Percentiles rank a stretch among this genome's conserved stretches.
Evolutionary conservation across 768 basidiomycete genomes (phyloP).

Genomic region (Dictyophora rubrovolvata): DNA sequence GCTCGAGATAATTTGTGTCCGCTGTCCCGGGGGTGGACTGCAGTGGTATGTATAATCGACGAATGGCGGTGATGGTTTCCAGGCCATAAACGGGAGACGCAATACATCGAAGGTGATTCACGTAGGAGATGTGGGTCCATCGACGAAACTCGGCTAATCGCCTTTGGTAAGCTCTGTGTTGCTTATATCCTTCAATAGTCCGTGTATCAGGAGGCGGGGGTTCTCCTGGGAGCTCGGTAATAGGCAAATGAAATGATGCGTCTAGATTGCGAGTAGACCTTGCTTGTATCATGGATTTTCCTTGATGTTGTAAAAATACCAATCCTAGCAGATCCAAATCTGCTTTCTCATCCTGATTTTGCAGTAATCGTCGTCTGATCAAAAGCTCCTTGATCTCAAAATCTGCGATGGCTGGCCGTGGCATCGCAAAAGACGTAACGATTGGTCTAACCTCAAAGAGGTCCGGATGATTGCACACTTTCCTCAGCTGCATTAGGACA

Average conservation of each 20-base stretch:
- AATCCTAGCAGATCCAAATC: constrained; percentile 60
- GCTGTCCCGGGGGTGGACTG: constrained; percentile 39
- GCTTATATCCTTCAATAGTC: constrained; percentile 62
- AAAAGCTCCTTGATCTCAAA: constrained; percentile 85
- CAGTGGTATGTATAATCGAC: constrained; percentile 34
- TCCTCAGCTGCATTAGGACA: constrained; percentile 94
- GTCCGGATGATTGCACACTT: constrained; percentile 93
- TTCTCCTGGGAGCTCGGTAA: constrained; percentile 45
- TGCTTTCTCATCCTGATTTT: constrained; percentile 42
- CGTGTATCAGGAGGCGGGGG: constrained; percentile 66
- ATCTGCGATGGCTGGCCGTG: constrained; percentile 65
- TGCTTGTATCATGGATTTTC: constrained; percentile 42
- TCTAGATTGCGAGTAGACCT: constrained; percentile 46
- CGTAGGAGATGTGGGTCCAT: constrained; percentile 61
- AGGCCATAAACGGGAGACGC: constrained; percentile 25
- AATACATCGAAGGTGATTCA: constrained; percentile 65
- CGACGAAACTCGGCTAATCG: constrained; percentile 43
- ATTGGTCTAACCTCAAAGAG: constrained; percentile 84
- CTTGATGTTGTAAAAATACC: constrained; percentile 47
- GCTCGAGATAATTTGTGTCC: constrained; percentile 29
- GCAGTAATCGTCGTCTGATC: constrained; percentile 61
- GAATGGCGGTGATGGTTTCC: constrained; percentile 32
- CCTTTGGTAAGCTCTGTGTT: constrained; percentile 36
- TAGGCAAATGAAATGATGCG: constrained; percentile 44
- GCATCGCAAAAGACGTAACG: constrained; percentile 66